Conservation (phyloP, 2,329 filamentous ascomycete species). For the Ramularia collo-cygni region DNA sequence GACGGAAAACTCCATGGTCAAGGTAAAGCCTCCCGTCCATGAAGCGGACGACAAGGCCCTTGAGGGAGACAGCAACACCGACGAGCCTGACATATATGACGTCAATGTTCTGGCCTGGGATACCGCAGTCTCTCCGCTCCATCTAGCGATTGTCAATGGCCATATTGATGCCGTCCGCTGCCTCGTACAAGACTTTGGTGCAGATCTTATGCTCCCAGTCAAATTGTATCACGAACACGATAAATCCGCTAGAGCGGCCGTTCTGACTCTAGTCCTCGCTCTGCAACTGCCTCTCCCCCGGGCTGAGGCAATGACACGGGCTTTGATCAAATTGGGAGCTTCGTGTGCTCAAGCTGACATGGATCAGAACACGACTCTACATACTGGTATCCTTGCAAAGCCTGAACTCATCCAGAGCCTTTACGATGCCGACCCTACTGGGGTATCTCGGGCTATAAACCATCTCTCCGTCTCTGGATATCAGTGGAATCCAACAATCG, state of each 20-base stretch:
- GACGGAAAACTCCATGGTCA: slow-evolving; percentile 66
- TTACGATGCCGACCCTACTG: slow-evolving; percentile 51
- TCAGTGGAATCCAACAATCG: slow-evolving; percentile 30
- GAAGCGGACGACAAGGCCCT: slow-evolving; percentile 39
- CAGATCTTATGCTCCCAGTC: slow-evolving; percentile 67
- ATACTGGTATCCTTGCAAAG: slow-evolving; percentile 53
- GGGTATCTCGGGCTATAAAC: slow-evolving; percentile 58
- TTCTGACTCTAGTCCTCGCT: slow-evolving; percentile 64
- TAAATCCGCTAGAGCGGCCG: slow-evolving; percentile 49
- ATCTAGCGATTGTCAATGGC: slow-evolving; percentile 69
- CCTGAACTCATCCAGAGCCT: slow-evolving; percentile 42
- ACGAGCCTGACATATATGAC: slow-evolving; percentile 73
- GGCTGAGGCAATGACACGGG: slow-evolving; percentile 57
- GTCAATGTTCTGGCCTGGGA: slow-evolving; percentile 78
- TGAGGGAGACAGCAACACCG: slow-evolving; percentile 47
- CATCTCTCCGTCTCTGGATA: slow-evolving; percentile 47
- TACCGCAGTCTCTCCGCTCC: slow-evolving; percentile 63
- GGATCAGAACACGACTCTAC: slow-evolving; percentile 57
- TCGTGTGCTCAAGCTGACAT: slow-evolving; percentile 66
- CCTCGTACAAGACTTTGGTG: slow-evolving; percentile 65
- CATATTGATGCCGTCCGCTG: slow-evolving; percentile 62
- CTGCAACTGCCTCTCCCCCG: slow-evolving; percentile 56
- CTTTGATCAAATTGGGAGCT: slow-evolving; percentile 63
- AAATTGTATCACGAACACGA: slow-evolving; percentile 51
- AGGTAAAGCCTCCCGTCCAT: slow-evolving; percentile 41